phyloP scores from a whole-genome alignment of 1,284 basidiomycete species.

The Pterulicium gracile region DNA sequence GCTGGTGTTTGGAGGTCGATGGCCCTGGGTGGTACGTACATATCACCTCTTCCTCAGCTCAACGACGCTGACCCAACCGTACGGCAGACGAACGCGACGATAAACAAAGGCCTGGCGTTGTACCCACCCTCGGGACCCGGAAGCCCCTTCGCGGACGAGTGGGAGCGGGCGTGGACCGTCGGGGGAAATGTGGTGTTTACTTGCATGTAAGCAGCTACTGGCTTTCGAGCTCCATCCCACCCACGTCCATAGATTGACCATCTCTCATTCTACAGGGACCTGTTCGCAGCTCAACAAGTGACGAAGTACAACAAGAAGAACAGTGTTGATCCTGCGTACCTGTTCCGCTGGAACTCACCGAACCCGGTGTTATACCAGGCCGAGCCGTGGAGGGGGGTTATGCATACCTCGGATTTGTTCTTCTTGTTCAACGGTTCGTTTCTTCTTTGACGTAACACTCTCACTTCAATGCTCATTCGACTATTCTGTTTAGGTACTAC shows the following conservation, averaged over 20 bases:
- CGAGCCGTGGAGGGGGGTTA: conserved; percentile 27
- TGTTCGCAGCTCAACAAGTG: conserved; percentile 25
- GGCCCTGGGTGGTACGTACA: conserved; percentile 25
- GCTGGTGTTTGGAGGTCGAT: conserved; percentile 24
- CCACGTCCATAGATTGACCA: too few relatives aligned
- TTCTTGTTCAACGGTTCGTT: conserved; percentile 29
- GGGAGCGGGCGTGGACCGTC: conserved; percentile 29
- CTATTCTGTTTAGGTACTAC: conserved; percentile 20
- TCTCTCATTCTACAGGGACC: conserved; percentile 22
- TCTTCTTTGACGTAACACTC: not conserved
- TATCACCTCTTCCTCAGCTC: too few relatives aligned
- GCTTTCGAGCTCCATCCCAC: too few relatives aligned
- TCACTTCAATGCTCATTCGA: not conserved
- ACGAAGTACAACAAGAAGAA: conserved; percentile 20
- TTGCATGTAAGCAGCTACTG: conserved; percentile 29
- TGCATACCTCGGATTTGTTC: conserved; percentile 35
- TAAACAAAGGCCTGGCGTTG: conserved; percentile 23
- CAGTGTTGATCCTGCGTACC: conserved; percentile 25
- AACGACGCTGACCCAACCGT: too few relatives aligned
- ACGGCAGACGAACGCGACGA: conserved; percentile 28
- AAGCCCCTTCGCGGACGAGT: conserved; percentile 28
- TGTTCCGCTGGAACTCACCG: conserved; percentile 26
- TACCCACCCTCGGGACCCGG: conserved; percentile 27
- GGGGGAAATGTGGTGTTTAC: conserved; percentile 31
- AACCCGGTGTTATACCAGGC: conserved; percentile 26